Base-by-base conservation (phyloP, 2,329 filamentous ascomycete species). In the Coniochaeta pulveracea region DNA sequence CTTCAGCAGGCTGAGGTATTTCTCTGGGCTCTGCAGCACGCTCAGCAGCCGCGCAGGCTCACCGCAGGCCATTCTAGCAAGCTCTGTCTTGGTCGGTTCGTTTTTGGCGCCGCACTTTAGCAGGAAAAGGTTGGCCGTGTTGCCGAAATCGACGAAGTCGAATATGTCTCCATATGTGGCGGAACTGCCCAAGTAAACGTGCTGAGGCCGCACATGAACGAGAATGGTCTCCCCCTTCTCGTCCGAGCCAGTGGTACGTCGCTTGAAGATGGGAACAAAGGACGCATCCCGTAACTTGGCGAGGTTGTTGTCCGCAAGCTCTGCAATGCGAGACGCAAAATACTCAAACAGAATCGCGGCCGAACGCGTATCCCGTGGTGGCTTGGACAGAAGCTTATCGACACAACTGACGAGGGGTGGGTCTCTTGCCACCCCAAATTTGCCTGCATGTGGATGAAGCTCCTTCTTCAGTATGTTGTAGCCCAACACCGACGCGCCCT, bases 131-230 rank as follows among this genome's bases (percentile, higher is more conserved):
- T 96, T 96, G 3, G 85, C 89, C 50, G 89, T 78, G 21, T 69
- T 61, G 0, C 89, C 86, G 58, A 95, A 98, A 51, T 96, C 84
- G 10, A 96, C 88, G 55, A 95, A 98, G 51, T 96, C 86, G 44
- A 98, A 94, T 19, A 98, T 93, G 19, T 93, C 83, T 9, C 76
- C 81, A 47, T 93, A 98, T 6, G 65, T 67, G 3, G 60, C 53
- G 5, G 69, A 76, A 18, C 43, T 78, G 7, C 91, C 91, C 3
- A 98, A 66, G 52, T 94, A 98, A 41, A 81, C 86, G 25, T 76
- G 66, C 28, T 69, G 71, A 5, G 91, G 89, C 11, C 72, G 66
- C 27, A 86, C 66, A 44, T 76, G 68, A 43, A 65, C 60, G 28
- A 72, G 45, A 29, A 48, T 47, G 26, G 47, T 49, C 35, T 50